phyloP scores from a whole-genome alignment of 805 yeast species.

The Schizosaccharomyces octosporus region DNA sequence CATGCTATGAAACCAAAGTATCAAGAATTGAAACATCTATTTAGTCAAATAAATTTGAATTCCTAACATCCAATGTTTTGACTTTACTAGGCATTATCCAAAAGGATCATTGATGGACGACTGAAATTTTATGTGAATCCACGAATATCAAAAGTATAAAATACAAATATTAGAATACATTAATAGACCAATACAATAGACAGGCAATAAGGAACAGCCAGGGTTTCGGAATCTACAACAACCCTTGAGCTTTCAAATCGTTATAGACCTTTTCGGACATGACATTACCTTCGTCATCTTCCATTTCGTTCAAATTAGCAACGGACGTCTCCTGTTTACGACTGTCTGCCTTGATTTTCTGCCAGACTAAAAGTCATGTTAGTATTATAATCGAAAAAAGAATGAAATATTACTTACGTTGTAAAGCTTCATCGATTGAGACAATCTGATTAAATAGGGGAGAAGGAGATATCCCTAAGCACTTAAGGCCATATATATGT shows the following conservation, averaged over 20 bases:
- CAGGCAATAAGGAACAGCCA: constrained; percentile 4
- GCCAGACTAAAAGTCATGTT: constrained; percentile 22
- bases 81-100: too few species aligned
- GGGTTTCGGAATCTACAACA: constrained; percentile 20
- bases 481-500: constrained; percentile 49
- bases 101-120: too few species aligned
- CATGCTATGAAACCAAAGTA: too few species aligned
- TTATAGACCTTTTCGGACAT: constrained; percentile 63
- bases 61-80: too few species aligned
- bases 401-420: constrained; percentile 3
- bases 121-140: too few species aligned
- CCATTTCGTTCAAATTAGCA: constrained; percentile 33
- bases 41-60: too few species aligned
- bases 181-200: too few species aligned
- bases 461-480: constrained; percentile 43
- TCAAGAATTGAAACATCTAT: too few species aligned
- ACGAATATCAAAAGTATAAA: too few species aligned
- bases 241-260: constrained; percentile 72
- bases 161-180: too few species aligned
- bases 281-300: constrained; percentile 80
- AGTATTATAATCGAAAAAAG: neutral
- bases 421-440: constrained; percentile 38
- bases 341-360: constrained; percentile 18
- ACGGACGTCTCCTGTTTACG: constrained; percentile 18
- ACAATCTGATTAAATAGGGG: constrained; percentile 38